These are phyloP conservation scores for Aschersonia sp. DNA, from an alignment of 2,329 filamentous ascomycete species.

Conservation along the genomic window DNA sequence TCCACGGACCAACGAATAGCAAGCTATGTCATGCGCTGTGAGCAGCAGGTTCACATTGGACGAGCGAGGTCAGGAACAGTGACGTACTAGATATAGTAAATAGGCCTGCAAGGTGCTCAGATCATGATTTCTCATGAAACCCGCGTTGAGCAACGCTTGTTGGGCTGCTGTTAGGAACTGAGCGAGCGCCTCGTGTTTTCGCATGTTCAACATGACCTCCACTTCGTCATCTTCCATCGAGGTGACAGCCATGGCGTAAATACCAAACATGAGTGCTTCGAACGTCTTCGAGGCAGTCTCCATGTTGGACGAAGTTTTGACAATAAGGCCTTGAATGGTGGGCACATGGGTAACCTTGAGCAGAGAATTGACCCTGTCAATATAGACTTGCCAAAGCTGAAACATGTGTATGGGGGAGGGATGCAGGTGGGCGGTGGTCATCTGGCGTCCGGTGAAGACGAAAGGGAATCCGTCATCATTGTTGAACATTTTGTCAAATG, in stretches of 20 bases:
- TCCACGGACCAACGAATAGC: slow-evolving; percentile 42
- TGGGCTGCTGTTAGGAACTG: slow-evolving; percentile 44
- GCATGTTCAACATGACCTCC: slow-evolving; percentile 34
- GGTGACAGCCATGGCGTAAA: slow-evolving; percentile 43
- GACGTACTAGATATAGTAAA: slow-evolving; percentile 48
- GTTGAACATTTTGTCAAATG: slow-evolving; percentile 44
- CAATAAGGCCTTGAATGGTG: slow-evolving; percentile 47
- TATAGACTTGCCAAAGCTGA: slow-evolving; percentile 53
- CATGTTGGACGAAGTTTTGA: slow-evolving; percentile 43
- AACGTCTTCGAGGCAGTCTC: slow-evolving; percentile 38
- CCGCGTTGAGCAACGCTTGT: slow-evolving; percentile 50
- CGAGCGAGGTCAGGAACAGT: not conserved
- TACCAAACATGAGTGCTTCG: slow-evolving; percentile 54
- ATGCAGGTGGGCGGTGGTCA: slow-evolving; percentile 31
- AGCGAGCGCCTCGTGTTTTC: slow-evolving; percentile 32
- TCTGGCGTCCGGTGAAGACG: slow-evolving; percentile 29
- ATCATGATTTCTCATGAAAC: slow-evolving; percentile 52
- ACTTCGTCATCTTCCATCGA: slow-evolving; percentile 45
- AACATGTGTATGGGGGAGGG: slow-evolving; percentile 45
- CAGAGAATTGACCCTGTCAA: slow-evolving; percentile 54
- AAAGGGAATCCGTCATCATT: slow-evolving; percentile 44
- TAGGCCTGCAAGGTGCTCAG: slow-evolving; percentile 53
- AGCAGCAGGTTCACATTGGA: not conserved
- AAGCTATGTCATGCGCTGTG: slow-evolving; percentile 10
- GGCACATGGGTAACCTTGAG: slow-evolving; percentile 55